Base-by-base conservation (phyloP, 1,284 basidiomycete genomes). In the Pterula multifida region DNA sequence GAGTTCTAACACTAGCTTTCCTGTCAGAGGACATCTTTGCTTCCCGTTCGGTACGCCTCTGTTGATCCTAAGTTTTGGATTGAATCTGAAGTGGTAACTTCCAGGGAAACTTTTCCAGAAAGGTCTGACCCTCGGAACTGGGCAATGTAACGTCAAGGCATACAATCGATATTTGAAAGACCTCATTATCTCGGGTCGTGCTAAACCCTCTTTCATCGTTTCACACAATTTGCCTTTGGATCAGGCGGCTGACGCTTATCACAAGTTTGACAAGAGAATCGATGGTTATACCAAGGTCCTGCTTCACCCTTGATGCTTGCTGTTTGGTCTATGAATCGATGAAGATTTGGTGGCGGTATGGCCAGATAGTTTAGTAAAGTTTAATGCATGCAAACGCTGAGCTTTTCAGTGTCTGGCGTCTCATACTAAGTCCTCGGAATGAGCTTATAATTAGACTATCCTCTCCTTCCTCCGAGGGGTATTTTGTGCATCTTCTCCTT, bases 141-240 rank as follows among this genome's bases (percentile, higher is more conserved):
- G 73, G 0, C 72, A 75, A 57, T 75, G 73, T 59, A 75, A 75
- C 51, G 74, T 75, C 54, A 76, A 74, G 71, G 55, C 66, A 25
- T 75, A 75, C 54, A 76, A 77, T 53, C 65, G 72, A 23, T 73
- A 75, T 55, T 61, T 76, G 11, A 65, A 74, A 24, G 73, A 77
- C 57, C 58, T 76, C 24, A 77, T 77, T 60, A 71, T 76, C 39
- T 58, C 71, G 2, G 73, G 72, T 2, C 65, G 64, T 50, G 73
- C 73, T 1, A 76, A 73, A 53, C 73, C 72, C 1, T 69, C 68
- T 3, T 75, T 75, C 53, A 70, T 76, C 15, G 72, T 76, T 3
- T 74, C 72, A 9, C 73, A 77, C 55, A 68, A 74, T 32, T 52
- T 75, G 9, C 57, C 67, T 1, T 62, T 77, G 36, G 66, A 73